Percentiles rank a stretch among this genome's conserved stretches.
Evolutionary conservation across 163 green algal genomes (phyloP).

Genomic region (Volvox carteri): DNA sequence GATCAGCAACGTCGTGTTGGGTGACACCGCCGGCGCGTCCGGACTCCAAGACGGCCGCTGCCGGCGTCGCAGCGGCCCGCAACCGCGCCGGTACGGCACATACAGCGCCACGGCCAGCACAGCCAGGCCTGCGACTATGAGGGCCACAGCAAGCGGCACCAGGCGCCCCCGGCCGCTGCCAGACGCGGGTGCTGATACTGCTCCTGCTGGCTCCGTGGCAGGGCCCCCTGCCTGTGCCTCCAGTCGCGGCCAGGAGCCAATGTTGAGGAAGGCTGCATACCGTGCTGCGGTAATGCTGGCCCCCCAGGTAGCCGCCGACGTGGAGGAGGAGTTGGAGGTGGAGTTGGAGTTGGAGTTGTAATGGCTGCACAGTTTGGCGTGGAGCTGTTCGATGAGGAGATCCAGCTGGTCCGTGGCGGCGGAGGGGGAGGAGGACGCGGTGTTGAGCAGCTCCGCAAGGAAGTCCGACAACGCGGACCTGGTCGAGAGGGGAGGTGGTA

Average conservation of each 20-base stretch:
- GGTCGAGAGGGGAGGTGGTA: background rate
- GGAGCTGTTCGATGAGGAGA: background rate
- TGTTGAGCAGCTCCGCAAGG: background rate
- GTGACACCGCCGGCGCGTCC: constrained; percentile 8
- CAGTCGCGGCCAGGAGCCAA: background rate
- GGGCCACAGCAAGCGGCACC: background rate
- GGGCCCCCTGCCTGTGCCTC: background rate
- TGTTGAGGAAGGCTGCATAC: constrained; percentile 18
- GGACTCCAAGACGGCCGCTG: background rate
- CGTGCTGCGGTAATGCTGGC: background rate
- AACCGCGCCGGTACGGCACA: background rate
- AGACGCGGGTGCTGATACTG: too few species aligned
- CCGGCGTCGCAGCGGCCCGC: background rate
- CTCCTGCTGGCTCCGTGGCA: background rate
- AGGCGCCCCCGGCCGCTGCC: too few species aligned
- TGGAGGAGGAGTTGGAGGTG: too few species aligned
- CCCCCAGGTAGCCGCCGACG: too few species aligned
- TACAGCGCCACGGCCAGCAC: background rate
- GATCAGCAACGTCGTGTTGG: constrained; percentile 32
- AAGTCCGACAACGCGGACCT: constrained; percentile 13
- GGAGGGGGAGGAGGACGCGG: background rate
- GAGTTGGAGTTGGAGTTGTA: too few species aligned
- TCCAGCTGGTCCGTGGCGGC: background rate
- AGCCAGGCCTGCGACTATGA: background rate
- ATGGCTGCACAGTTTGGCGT: background rate